Evolutionary conservation across 495 filamentous ascomycete species (phyloP).

Genomic region (Cryomyces minteri): DNA sequence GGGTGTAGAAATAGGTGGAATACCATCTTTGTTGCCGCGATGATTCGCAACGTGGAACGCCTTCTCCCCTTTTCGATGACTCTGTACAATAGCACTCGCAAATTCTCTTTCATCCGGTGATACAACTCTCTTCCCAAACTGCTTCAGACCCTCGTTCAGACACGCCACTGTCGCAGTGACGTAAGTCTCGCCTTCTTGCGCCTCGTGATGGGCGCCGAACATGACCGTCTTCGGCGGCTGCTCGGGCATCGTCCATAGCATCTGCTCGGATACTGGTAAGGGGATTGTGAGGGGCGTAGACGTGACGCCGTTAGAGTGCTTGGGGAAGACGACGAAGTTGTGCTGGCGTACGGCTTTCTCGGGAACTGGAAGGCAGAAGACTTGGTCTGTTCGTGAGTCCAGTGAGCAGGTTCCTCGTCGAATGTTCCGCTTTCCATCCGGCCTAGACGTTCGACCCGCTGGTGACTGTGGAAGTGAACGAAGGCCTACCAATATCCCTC

Average conservation of each 20-base stretch:
- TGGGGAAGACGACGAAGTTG: conserved; percentile 76
- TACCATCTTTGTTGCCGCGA: conserved; percentile 82
- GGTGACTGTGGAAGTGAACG: neutral
- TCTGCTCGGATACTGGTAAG: conserved; percentile 35
- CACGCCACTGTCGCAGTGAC: conserved; percentile 42
- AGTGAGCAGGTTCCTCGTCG: too few species aligned
- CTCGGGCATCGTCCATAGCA: conserved; percentile 70
- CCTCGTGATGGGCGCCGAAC: conserved; percentile 24
- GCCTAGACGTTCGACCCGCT: neutral
- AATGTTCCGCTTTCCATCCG: too few species aligned
- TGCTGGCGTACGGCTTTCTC: conserved; percentile 78
- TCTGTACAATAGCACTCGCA: conserved; percentile 53
- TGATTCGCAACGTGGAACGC: conserved; percentile 87
- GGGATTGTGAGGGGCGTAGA: conserved; percentile 17
- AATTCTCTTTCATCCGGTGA: conserved; percentile 59
- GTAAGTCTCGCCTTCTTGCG: conserved; percentile 31
- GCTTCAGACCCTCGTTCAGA: conserved; percentile 32
- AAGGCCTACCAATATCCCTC: neutral
- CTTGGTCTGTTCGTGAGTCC: conserved; percentile 33
- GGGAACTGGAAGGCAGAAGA: conserved; percentile 56
- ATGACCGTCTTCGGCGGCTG: conserved; percentile 47
- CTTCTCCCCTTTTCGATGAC: conserved; percentile 76
- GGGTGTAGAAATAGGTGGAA: neutral
- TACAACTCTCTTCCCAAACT: conserved; percentile 42
- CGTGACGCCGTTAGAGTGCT: conserved; percentile 35